Percentiles rank a stretch among this genome's conserved stretches.
These are phyloP conservation scores for Colletotrichum lini DNA, from an alignment of 2,329 filamentous ascomycete genomes.

Conservation along the genomic window DNA sequence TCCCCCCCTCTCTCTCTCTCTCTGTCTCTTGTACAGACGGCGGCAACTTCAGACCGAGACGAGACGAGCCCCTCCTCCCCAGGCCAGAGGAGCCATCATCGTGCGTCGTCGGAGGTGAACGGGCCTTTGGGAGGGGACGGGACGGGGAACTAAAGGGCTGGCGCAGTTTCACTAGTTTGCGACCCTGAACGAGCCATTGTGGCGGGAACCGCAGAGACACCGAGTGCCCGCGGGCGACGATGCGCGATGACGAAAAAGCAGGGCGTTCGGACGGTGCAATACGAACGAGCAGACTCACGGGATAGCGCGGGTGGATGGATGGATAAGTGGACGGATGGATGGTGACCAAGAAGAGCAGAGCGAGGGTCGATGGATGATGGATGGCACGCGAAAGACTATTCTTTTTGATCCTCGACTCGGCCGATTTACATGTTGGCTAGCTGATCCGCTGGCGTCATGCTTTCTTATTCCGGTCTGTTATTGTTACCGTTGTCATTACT, in stretches of 20 bases:
- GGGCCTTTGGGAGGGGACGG: neutral
- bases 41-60: slow-evolving; percentile 14
- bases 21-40: slow-evolving; percentile 10
- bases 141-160: neutral
- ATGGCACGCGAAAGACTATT: neutral
- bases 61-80: neutral
- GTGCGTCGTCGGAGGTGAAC: slow-evolving; percentile 7
- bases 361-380: neutral
- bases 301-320: too few species aligned
- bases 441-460: slow-evolving; percentile 1
- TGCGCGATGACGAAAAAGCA: neutral
- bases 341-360: too few species aligned
- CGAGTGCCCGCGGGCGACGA: slow-evolving; percentile 4
- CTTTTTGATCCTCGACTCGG: neutral
- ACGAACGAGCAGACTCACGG: neutral
- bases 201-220: slow-evolving; percentile 13
- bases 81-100: slow-evolving; percentile 2
- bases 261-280: neutral
- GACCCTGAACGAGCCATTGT: slow-evolving; percentile 6
- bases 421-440: neutral
- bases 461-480: neutral
- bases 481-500: too few species aligned
- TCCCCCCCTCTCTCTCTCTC: too few species aligned
- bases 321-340: slow-evolving; percentile 38
- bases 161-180: slow-evolving; percentile 8